Evolutionary conservation across 2,329 filamentous ascomycete genomes (phyloP).

Genomic region (Fusarium proliferatum): DNA sequence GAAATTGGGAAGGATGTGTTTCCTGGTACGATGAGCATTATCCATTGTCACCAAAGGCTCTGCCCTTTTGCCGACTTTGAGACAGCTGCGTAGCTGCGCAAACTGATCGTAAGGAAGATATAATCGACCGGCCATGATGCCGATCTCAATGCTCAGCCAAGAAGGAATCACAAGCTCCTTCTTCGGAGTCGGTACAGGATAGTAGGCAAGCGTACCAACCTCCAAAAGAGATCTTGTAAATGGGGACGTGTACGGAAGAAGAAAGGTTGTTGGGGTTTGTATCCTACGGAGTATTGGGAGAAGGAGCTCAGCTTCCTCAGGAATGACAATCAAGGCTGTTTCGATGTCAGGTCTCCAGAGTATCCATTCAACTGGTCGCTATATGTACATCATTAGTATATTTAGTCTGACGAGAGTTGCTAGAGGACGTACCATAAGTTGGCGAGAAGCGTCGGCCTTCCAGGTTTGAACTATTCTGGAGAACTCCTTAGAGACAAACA

Average conservation of each 20-base stretch:
- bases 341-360: background rate
- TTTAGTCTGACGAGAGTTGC: accelerated
- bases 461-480: background rate
- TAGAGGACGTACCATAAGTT: background rate
- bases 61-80: background rate
- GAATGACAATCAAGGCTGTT: background rate
- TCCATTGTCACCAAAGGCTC: accelerated
- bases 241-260: background rate
- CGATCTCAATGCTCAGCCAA: slow-evolving; percentile 1
- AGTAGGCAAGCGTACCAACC: background rate
- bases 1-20: background rate
- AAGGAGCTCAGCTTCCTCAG: slow-evolving; percentile 10
- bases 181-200: background rate
- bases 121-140: background rate
- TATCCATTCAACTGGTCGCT: slow-evolving; percentile 6
- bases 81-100: background rate
- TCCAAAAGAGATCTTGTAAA: background rate
- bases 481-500: background rate
- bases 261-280: background rate
- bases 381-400: accelerated
- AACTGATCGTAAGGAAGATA: slow-evolving; percentile 2
- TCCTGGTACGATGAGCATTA: background rate
- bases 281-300: background rate
- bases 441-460: background rate
- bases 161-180: background rate